Percentiles rank a stretch among this genome's conserved stretches.
Evolutionary conservation across 2,329 filamentous ascomycete species (phyloP).

Genomic region (Polytolypa hystricis): DNA sequence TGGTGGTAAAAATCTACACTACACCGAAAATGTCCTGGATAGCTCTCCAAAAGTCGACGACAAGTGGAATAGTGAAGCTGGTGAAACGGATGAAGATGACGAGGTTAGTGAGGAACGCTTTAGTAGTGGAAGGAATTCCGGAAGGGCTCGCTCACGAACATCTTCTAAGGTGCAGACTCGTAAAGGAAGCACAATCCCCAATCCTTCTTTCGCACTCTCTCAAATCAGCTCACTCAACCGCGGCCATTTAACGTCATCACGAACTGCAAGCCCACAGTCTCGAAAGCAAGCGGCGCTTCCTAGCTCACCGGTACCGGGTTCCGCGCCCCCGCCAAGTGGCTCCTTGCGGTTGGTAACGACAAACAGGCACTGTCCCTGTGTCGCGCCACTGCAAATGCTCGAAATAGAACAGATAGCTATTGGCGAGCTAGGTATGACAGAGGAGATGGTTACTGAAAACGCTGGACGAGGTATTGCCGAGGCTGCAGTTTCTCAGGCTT

Average conservation of each 20-base stretch:
- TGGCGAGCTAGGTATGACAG: constrained; percentile 73
- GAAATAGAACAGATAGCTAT: constrained; percentile 87
- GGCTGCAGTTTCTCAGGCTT: constrained; percentile 56
- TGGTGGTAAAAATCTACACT: constrained; percentile 81
- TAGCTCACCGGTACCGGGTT: constrained; percentile 32
- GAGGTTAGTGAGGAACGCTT: constrained; percentile 29
- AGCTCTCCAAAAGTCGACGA: constrained; percentile 32
- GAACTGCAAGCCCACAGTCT: constrained; percentile 29
- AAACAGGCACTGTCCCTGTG: constrained; percentile 45
- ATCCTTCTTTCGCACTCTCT: constrained; percentile 25
- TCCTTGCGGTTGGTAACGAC: constrained; percentile 44
- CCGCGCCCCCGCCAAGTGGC: constrained; percentile 24
- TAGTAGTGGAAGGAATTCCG: constrained; percentile 37
- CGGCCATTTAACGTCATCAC: constrained; percentile 25
- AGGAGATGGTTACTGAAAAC: constrained; percentile 87
- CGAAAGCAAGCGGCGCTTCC: constrained; percentile 27
- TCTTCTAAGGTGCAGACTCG: constrained; percentile 27
- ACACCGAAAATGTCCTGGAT: constrained; percentile 83
- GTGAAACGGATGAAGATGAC: constrained; percentile 42
- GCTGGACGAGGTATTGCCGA: constrained; percentile 81
- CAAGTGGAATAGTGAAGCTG: constrained; percentile 63
- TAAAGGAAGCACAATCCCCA: constrained; percentile 32
- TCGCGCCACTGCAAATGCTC: constrained; percentile 70
- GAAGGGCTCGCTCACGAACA: constrained; percentile 30
- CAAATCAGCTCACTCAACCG: constrained; percentile 26